phyloP scores from a whole-genome alignment of 169 alveolate genomes.

The Eimeria sp. region DNA sequence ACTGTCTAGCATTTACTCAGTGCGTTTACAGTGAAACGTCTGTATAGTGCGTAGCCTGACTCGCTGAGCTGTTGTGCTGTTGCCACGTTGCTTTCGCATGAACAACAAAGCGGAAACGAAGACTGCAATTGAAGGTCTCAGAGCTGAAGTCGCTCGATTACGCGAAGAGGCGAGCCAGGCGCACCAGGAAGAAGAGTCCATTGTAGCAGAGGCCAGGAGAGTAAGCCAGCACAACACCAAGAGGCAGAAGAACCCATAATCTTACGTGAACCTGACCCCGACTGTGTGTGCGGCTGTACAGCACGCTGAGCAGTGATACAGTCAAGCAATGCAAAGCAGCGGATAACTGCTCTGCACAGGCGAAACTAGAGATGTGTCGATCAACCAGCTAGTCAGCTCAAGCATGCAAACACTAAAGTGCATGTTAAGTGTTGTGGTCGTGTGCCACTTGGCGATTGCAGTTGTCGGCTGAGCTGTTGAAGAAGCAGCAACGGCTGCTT shows the following conservation, averaged over 20 bases:
- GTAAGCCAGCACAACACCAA: slow-evolving; percentile 5
- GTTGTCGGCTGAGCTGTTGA: slow-evolving; percentile 26
- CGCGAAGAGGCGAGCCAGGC: slow-evolving; percentile 49
- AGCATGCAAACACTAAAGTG: not conserved
- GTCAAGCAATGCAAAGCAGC: not conserved
- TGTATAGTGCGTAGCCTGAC: not conserved
- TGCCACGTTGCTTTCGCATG: slow-evolving; percentile 13
- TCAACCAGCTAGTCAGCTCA: not conserved
- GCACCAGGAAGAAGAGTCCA: slow-evolving; percentile 39
- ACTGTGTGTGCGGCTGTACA: not conserved
- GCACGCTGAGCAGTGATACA: not conserved
- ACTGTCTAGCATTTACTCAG: not conserved
- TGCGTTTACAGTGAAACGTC: not conserved
- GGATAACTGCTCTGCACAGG: not conserved
- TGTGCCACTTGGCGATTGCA: slow-evolving; percentile 6
- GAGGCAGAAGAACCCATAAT: not conserved
- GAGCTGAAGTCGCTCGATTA: not conserved
- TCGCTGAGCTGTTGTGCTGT: not conserved
- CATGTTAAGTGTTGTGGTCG: not conserved
- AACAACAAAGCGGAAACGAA: slow-evolving; percentile 17
- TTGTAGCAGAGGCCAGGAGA: slow-evolving; percentile 25
- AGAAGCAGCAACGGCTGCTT: slow-evolving; percentile 58
- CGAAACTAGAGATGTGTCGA: not conserved
- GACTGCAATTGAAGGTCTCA: slow-evolving; percentile 35
- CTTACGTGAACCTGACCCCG: not conserved